phyloP scores from a whole-genome alignment of 148 eudicot species.

The Dysphania ambrosioides region DNA sequence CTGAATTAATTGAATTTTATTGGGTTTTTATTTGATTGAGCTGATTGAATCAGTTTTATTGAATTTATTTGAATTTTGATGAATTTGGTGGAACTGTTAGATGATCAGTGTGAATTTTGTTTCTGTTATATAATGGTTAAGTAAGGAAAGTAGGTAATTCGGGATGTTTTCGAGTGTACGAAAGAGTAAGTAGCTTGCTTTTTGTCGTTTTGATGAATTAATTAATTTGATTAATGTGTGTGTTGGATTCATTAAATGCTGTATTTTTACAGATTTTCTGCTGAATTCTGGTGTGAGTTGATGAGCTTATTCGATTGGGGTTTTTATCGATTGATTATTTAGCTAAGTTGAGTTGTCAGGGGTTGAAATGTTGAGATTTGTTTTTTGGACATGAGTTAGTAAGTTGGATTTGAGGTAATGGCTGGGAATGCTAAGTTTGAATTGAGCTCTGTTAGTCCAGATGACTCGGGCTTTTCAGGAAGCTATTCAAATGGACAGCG shows the following conservation, averaged over 20 bases:
- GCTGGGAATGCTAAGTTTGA: constrained; percentile 67
- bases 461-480: constrained; percentile 54
- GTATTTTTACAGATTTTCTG: constrained; percentile 27
- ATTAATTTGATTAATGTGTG: not conserved
- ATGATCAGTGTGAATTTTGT: constrained; percentile 9
- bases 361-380: constrained; percentile 10
- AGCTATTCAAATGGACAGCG: constrained; percentile 52
- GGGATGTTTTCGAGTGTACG: not conserved
- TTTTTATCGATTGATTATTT: constrained; percentile 13
- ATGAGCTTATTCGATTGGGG: constrained; percentile 11
- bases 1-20: not conserved
- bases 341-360: constrained; percentile 28
- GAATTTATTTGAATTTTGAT: not conserved
- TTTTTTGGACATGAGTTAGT: constrained; percentile 37
- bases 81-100: constrained; percentile 15
- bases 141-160: not conserved
- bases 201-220: not conserved
- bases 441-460: constrained; percentile 60
- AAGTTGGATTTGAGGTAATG: constrained; percentile 42
- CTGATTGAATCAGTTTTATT: not conserved
- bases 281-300: constrained; percentile 16
- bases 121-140: constrained; percentile 5
- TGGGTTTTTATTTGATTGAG: not conserved
- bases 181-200: not conserved
- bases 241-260: constrained; percentile 19